These are phyloP conservation scores for Euryodendron excelsum DNA, from an alignment of 148 eudicot genomes.

Conservation along the genomic window DNA sequence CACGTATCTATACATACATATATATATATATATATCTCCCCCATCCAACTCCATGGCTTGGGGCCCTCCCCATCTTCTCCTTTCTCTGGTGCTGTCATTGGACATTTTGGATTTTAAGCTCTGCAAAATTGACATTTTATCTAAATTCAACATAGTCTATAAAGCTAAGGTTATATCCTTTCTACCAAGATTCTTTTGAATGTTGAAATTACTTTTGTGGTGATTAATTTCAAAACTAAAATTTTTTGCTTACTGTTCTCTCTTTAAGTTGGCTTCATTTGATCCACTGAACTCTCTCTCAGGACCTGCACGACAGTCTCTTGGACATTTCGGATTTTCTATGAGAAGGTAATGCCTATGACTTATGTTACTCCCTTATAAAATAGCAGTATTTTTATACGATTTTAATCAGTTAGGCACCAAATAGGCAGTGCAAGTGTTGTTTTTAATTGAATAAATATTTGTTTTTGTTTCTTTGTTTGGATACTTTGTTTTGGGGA, in stretches of 20 bases:
- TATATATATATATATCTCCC: too few species aligned
- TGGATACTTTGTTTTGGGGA: neutral
- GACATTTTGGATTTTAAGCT: neutral
- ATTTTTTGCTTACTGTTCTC: neutral
- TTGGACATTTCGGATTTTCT: conserved; percentile 95
- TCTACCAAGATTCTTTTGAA: neutral
- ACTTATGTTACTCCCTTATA: neutral
- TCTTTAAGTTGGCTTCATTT: conserved; percentile 8
- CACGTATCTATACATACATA: too few species aligned
- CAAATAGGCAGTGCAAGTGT: neutral
- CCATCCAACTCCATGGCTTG: neutral
- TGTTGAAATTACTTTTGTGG: neutral
- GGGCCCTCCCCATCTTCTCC: neutral
- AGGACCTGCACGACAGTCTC: conserved; percentile 99
- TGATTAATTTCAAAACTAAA: neutral
- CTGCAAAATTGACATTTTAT: neutral
- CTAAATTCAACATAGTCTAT: neutral
- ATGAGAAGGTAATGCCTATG: conserved; percentile 72
- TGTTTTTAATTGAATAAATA: neutral
- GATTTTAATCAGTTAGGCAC: neutral
- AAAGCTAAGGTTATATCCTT: neutral
- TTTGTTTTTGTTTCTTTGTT: neutral
- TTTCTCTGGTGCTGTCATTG: neutral
- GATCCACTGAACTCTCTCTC: conserved; percentile 18
- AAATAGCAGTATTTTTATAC: neutral